A percentile compares a stretch with the other conserved stretches of the same genome.
Evolutionary conservation across 2,329 filamentous ascomycete genomes (phyloP).

Genomic region (Tolypocladium amazonense): DNA sequence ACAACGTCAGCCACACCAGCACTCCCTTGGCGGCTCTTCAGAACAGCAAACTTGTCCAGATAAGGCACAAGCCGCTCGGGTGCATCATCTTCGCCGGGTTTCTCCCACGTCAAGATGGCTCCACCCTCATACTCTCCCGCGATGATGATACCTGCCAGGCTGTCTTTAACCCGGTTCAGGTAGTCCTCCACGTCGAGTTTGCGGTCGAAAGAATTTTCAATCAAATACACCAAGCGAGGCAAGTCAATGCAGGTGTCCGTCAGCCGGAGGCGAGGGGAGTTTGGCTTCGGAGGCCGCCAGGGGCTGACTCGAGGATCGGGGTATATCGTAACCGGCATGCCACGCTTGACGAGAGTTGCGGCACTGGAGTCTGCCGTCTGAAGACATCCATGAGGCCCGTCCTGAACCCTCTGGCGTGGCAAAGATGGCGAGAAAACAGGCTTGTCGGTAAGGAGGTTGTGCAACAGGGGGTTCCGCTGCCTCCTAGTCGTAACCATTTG

Average conservation of each 20-base stretch:
- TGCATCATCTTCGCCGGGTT: constrained; percentile 49
- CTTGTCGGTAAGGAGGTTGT: constrained; percentile 93
- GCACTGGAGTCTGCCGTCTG: constrained; percentile 18
- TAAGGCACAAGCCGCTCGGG: constrained; percentile 72
- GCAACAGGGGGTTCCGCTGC: constrained; percentile 73
- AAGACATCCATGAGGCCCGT: constrained; percentile 22
- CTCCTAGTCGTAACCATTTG: constrained; percentile 43
- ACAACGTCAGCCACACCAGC: constrained; percentile 92
- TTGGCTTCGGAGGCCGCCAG: constrained; percentile 58
- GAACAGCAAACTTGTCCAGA: constrained; percentile 92
- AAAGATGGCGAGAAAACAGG: constrained; percentile 87
- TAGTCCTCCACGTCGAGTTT: constrained; percentile 79
- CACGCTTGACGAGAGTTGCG: constrained; percentile 81
- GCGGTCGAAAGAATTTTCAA: constrained; percentile 86
- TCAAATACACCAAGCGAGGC: constrained; percentile 69
- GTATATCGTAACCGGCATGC: constrained; percentile 79
- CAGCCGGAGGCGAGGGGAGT: constrained; percentile 52
- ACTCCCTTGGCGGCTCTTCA: constrained; percentile 78
- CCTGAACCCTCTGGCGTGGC: constrained; percentile 54
- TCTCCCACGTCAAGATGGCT: constrained; percentile 91
- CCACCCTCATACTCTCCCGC: constrained; percentile 95
- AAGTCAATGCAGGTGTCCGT: constrained; percentile 78
- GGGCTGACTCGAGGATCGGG: constrained; percentile 59
- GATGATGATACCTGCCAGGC: constrained; percentile 84
- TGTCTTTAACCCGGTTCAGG: constrained; percentile 65